Conservation (phyloP, 73 alveolate species). For the Durusdinium trenchii region DNA sequence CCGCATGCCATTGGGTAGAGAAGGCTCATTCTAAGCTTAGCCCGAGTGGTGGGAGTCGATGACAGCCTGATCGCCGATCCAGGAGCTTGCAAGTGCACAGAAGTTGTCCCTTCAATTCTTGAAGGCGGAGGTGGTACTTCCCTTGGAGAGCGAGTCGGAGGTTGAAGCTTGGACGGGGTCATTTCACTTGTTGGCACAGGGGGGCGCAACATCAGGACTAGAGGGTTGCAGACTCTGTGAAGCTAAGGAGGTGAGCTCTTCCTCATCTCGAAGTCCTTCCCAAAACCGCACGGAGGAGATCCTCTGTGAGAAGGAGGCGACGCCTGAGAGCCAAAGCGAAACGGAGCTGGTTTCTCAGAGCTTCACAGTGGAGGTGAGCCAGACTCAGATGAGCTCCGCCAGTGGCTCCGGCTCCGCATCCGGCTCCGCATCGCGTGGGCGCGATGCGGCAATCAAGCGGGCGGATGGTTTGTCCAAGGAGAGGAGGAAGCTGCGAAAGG, state of each 20-base stretch:
- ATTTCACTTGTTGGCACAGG: too few species aligned
- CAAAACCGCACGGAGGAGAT: not conserved
- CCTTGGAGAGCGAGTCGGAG: slow-evolving; percentile 38
- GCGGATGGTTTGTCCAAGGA: slow-evolving; percentile 44
- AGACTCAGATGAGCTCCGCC: too few species aligned
- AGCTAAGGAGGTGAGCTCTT: not conserved
- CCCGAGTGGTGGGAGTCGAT: not conserved
- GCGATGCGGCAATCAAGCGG: slow-evolving; percentile 80
- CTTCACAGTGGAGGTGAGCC: too few species aligned
- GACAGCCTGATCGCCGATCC: not conserved
- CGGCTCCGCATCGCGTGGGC: slow-evolving; percentile 48
- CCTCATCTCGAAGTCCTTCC: slow-evolving; percentile 3
- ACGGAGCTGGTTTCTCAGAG: too few species aligned
- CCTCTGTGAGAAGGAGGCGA: not conserved
- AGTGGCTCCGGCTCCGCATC: too few species aligned
- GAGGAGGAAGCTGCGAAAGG: slow-evolving; percentile 31
- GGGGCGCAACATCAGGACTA: too few species aligned
- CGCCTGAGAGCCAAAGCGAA: not conserved
- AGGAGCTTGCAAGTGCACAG: slow-evolving; percentile 62
- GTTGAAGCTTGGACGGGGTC: not conserved
- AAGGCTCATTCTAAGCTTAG: not conserved
- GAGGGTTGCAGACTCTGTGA: not conserved
- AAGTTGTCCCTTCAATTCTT: slow-evolving; percentile 73
- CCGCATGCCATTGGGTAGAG: too few species aligned
- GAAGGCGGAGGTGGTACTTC: slow-evolving; percentile 81